Percentiles rank a stretch among this genome's conserved stretches.
These are phyloP conservation scores for Neurospora sp. DNA, from an alignment of 495 filamentous ascomycete species.

Conservation along the genomic window DNA sequence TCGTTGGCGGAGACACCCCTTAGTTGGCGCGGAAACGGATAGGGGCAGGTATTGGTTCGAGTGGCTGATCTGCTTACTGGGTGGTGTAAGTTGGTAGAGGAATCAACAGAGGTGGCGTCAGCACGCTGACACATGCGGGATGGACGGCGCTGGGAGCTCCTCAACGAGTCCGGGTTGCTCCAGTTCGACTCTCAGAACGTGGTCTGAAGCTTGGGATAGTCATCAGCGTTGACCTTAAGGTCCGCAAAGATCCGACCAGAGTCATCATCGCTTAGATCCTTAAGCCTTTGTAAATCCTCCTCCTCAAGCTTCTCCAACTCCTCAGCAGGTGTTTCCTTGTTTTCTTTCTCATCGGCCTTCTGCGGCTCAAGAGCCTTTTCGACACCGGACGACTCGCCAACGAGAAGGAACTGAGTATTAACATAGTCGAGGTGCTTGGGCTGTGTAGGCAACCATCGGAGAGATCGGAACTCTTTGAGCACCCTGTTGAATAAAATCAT, in stretches of 20 bases:
- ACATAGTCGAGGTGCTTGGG: conserved; percentile 71
- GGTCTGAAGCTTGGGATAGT: conserved; percentile 33
- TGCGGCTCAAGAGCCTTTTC: conserved; percentile 50
- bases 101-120: background rate
- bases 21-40: background rate
- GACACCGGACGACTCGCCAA: conserved; percentile 60
- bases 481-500: conserved; percentile 35
- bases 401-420: conserved; percentile 72
- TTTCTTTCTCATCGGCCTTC: conserved; percentile 45
- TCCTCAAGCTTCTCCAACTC: conserved; percentile 36
- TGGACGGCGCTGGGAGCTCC: background rate
- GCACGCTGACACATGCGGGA: background rate
- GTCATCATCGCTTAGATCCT: conserved; percentile 24
- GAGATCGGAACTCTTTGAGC: conserved; percentile 60
- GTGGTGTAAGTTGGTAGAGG: background rate
- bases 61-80: background rate
- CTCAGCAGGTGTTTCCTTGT: conserved; percentile 49
- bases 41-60: background rate
- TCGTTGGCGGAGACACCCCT: background rate
- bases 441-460: conserved; percentile 62
- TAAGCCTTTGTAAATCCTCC: conserved; percentile 32
- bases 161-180: background rate
- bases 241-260: conserved; percentile 33
- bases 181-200: conserved; percentile 19
- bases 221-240: conserved; percentile 25